Conservation (phyloP, 2,329 filamentous ascomycete genomes). For the Paraphaeosphaeria sporulosa region DNA sequence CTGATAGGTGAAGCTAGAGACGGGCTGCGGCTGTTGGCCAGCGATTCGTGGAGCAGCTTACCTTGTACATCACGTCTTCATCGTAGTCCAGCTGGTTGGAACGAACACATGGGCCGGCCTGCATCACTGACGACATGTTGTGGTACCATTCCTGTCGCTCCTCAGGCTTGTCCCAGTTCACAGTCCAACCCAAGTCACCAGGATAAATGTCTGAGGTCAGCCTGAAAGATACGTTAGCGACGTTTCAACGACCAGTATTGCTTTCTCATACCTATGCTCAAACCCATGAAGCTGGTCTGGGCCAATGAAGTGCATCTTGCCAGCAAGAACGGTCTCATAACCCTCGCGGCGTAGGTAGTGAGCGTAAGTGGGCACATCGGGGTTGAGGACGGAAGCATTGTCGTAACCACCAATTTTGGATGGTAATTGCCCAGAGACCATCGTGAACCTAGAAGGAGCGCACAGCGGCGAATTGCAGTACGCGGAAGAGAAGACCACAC, state of each 20-base stretch:
- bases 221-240: constrained; percentile 51
- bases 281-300: constrained; percentile 91
- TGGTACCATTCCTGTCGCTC: constrained; percentile 90
- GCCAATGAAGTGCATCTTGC: constrained; percentile 98
- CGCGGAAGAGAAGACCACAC: constrained; percentile 90
- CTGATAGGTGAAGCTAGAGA: neutral
- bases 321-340: constrained; percentile 89
- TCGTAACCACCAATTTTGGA: constrained; percentile 93
- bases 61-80: constrained; percentile 91
- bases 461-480: constrained; percentile 95
- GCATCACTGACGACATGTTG: constrained; percentile 91
- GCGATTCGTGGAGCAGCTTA: constrained; percentile 22
- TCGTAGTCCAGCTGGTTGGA: constrained; percentile 97
- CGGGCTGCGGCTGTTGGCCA: neutral
- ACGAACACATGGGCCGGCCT: constrained; percentile 85
- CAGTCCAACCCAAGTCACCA: constrained; percentile 91
- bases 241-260: neutral
- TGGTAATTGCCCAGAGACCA: constrained; percentile 90
- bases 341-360: constrained; percentile 86
- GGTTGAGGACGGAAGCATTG: constrained; percentile 84
- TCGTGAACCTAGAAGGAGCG: constrained; percentile 89
- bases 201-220: constrained; percentile 97
- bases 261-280: constrained; percentile 64
- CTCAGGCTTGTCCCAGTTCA: constrained; percentile 92
- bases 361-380: constrained; percentile 88